Conservation (phyloP, 306 rosid genomes). For the Dalbergia cochinchinensis region DNA sequence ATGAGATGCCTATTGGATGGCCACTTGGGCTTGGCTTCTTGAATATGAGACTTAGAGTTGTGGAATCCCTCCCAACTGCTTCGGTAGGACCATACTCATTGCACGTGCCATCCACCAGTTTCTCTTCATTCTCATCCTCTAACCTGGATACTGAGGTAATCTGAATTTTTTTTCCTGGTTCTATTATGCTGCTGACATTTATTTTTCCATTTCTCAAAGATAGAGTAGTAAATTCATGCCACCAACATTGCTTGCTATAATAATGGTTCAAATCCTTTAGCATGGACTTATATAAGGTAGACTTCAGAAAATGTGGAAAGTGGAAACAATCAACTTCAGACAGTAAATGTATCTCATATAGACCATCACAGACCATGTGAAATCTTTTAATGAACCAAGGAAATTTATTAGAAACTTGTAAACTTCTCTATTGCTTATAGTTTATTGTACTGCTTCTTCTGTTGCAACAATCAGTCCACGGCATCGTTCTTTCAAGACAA, state of each 20-base stretch:
- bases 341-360: not conserved
- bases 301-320: not conserved
- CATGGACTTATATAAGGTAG: conserved; percentile 17
- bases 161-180: not conserved
- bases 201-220: not conserved
- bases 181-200: not conserved
- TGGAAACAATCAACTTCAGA: not conserved
- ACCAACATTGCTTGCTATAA: not conserved
- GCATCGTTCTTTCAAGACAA: conserved; percentile 86
- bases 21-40: conserved; percentile 81
- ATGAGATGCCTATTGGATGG: conserved; percentile 72
- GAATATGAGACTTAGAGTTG: conserved; percentile 62
- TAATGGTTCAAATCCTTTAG: not conserved
- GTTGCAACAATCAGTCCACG: conserved; percentile 64
- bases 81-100: conserved; percentile 44
- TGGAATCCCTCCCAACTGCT: conserved; percentile 54
- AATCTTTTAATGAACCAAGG: not conserved
- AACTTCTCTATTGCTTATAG: conserved; percentile 14
- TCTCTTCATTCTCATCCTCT: conserved; percentile 87
- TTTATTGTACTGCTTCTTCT: conserved; percentile 32
- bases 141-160: conserved; percentile 86
- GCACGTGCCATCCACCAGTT: conserved; percentile 66
- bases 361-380: conserved; percentile 10
- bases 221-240: too few species aligned
- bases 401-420: conserved; percentile 25